Evolutionary conservation across 345 rosid genomes (phyloP).

Genomic region (Kernera saxatilis): DNA sequence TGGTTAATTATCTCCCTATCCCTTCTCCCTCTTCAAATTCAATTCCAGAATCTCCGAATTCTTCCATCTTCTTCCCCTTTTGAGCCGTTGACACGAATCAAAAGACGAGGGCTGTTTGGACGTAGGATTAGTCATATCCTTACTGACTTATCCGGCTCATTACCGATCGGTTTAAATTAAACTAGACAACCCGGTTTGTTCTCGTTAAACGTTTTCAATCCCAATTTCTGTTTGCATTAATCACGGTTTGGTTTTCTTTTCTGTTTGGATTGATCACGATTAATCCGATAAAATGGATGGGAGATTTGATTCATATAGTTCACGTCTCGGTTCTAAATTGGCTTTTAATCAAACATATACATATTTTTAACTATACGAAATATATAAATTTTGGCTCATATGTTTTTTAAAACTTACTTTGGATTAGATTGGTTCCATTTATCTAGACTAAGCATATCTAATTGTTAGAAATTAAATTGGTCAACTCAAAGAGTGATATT

Average conservation of each 20-base stretch:
- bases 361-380: not conserved
- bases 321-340: too few relatives aligned
- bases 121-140: not conserved
- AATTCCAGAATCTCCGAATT: not conserved
- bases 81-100: conserved; percentile 5
- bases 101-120: conserved; percentile 10
- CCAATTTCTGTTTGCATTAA: not conserved
- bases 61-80: not conserved
- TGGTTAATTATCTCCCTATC: not conserved
- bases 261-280: too few relatives aligned
- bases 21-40: not conserved
- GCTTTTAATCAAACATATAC: too few relatives aligned
- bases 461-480: not conserved
- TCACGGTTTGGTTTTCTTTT: too few relatives aligned
- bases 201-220: not conserved
- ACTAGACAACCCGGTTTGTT: not conserved
- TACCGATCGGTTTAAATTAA: not conserved
- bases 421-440: not conserved
- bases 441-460: not conserved
- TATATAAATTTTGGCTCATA: not conserved
- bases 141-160: not conserved
- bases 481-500: not conserved
- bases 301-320: not conserved
- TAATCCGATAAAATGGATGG: too few relatives aligned
- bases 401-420: too few relatives aligned